phyloP scores from a whole-genome alignment of 108 stramenopile species.

The Discostella pseudostelligera region DNA sequence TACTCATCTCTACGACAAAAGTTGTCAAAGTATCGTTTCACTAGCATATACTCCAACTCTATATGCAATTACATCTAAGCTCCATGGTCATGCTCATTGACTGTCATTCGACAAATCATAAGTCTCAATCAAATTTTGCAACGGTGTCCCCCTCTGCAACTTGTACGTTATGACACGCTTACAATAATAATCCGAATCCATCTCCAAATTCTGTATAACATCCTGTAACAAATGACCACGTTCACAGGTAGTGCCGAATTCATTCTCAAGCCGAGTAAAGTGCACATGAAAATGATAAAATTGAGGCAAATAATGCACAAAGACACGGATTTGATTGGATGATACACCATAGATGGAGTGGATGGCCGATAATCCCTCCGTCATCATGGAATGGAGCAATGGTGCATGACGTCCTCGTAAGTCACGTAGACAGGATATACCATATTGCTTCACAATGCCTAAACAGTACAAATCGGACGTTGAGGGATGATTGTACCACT shows the following conservation, averaged over 20 bases:
- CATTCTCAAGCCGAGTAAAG: constrained; percentile 70
- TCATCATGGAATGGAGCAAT: constrained; percentile 52
- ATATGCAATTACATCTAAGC: no score
- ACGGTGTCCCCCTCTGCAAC: constrained; percentile 31
- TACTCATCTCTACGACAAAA: no score
- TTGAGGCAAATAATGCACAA: constrained; percentile 76
- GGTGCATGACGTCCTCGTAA: constrained; percentile 54
- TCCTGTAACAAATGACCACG: constrained; percentile 69
- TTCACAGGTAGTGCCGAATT: constrained; percentile 57
- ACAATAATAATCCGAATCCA: constrained; percentile 56
- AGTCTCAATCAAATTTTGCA: constrained; percentile 22
- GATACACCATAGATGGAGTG: constrained; percentile 60
- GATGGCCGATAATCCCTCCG: constrained; percentile 50
- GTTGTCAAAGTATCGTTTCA: no score
- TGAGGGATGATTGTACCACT: constrained; percentile 39
- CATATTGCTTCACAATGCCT: constrained; percentile 53
- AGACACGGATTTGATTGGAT: constrained; percentile 57
- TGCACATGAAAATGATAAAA: constrained; percentile 82
- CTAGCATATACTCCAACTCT: no score
- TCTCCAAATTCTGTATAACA: constrained; percentile 70
- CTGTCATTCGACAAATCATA: no score
- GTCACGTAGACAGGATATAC: constrained; percentile 60
- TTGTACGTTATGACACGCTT: constrained; percentile 63
- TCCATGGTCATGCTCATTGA: no score
- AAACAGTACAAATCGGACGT: constrained; percentile 63